These are phyloP conservation scores for Eucalyptus curtisii DNA, from an alignment of 345 rosid species.

Conservation along the genomic window DNA sequence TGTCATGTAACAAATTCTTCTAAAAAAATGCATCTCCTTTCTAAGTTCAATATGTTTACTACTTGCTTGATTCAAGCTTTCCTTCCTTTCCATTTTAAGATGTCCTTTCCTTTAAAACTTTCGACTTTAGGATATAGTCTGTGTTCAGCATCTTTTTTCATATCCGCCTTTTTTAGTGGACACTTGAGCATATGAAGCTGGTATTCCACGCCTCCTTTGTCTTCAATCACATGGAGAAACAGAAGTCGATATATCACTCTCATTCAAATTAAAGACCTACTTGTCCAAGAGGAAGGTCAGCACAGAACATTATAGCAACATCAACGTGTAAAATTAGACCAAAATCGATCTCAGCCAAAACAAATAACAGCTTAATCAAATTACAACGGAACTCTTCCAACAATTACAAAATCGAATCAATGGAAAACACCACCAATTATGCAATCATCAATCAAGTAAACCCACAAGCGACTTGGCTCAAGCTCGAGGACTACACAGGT, in stretches of 20 bases:
- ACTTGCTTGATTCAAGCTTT: neutral
- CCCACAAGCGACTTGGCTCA: neutral
- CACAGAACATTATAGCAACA: neutral
- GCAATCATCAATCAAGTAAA: neutral
- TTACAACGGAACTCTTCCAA: neutral
- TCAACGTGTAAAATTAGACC: neutral
- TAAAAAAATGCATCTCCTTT: neutral
- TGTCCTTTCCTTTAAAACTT: neutral
- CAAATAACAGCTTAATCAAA: neutral
- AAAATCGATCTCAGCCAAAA: neutral
- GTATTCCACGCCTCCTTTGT: neutral
- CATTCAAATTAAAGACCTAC: neutral
- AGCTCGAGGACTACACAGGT: neutral
- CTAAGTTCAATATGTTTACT: neutral
- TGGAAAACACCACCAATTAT: neutral
- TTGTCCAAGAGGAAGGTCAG: neutral
- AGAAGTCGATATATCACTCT: neutral
- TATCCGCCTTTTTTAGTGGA: neutral
- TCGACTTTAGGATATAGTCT: neutral
- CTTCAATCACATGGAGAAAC: neutral
- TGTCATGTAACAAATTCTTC: neutral
- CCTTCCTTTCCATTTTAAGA: neutral
- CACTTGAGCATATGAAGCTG: neutral
- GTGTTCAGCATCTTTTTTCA: neutral
- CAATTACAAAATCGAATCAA: neutral